Conservation (phyloP, 352 stramenopile genomes). For the Pelagophyceae sp. region DNA sequence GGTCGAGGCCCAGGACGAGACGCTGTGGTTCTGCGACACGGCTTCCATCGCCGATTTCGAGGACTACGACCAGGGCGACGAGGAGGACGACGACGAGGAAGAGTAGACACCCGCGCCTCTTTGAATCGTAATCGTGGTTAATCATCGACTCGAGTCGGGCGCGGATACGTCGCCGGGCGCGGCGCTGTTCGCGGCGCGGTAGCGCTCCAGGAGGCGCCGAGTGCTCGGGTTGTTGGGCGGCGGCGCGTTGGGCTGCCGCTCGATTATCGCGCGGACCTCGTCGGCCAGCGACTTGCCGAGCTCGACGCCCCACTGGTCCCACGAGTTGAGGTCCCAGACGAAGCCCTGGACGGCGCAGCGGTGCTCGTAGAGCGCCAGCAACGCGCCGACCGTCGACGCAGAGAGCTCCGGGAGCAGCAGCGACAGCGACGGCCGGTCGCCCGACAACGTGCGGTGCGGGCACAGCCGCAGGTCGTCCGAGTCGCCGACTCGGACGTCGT, state of each 20-base stretch:
- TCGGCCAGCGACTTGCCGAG: slow-evolving; percentile 89
- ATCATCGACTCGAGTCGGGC: too few relatives aligned
- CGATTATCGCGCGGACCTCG: slow-evolving; percentile 75
- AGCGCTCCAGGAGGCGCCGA: background rate
- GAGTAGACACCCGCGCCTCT: too few relatives aligned
- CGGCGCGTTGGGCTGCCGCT: slow-evolving; percentile 3
- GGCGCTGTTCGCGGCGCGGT: background rate
- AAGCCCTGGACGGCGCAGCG: slow-evolving; percentile 76
- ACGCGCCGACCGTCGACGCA: slow-evolving; percentile 83
- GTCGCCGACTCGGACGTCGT: too few relatives aligned
- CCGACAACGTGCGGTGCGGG: slow-evolving; percentile 63
- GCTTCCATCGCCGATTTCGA: background rate
- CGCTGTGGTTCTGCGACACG: background rate
- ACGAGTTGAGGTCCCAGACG: slow-evolving; percentile 86
- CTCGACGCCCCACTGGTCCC: slow-evolving; percentile 97
- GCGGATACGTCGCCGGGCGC: too few relatives aligned
- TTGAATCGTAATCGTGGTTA: too few relatives aligned
- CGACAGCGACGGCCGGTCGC: slow-evolving; percentile 90
- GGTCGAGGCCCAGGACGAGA: background rate
- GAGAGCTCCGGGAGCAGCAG: slow-evolving; percentile 81
- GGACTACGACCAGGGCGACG: background rate
- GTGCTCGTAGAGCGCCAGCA: slow-evolving; percentile 97
- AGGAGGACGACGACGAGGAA: background rate
- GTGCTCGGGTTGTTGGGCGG: background rate
- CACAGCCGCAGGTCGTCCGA: slow-evolving; percentile 40